These are phyloP conservation scores for Termitomyces sp. DNA, from an alignment of 768 basidiomycete genomes.

Conservation along the genomic window DNA sequence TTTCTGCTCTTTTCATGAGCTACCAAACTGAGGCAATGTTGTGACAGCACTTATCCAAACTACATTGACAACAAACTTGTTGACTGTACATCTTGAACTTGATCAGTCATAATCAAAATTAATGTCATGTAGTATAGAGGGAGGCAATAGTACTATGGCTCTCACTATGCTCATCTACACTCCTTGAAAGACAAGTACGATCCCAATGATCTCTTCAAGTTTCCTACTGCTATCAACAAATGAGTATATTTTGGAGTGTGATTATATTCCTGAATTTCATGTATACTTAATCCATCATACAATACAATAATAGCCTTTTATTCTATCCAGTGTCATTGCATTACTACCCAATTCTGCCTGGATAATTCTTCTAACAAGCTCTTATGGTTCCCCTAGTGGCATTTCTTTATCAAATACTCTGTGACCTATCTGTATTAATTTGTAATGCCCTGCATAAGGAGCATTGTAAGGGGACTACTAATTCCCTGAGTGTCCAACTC, in stretches of 20 bases:
- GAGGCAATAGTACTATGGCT: constrained; percentile 31
- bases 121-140: constrained; percentile 18
- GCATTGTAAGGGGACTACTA: no score
- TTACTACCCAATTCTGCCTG: no score
- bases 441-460: no score
- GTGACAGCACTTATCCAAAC: constrained; percentile 30
- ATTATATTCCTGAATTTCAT: no score
- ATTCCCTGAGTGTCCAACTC: no score
- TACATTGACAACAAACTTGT: constrained; percentile 36
- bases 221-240: constrained; percentile 33
- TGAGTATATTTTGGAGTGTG: constrained; percentile 13
- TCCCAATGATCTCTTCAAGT: constrained; percentile 35
- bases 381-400: no score
- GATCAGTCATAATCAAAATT: not conserved
- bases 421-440: no score
- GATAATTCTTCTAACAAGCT: no score
- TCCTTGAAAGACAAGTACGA: constrained; percentile 32
- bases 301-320: no score
- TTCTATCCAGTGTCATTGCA: no score
- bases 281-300: no score
- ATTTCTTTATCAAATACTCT: no score
- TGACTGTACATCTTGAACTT: constrained; percentile 27
- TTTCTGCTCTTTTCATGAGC: not conserved
- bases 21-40: not conserved
- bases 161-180: constrained; percentile 29